These are phyloP conservation scores for Barbatosphaeria neglecta DNA, from an alignment of 495 filamentous ascomycete species.

Conservation along the genomic window DNA sequence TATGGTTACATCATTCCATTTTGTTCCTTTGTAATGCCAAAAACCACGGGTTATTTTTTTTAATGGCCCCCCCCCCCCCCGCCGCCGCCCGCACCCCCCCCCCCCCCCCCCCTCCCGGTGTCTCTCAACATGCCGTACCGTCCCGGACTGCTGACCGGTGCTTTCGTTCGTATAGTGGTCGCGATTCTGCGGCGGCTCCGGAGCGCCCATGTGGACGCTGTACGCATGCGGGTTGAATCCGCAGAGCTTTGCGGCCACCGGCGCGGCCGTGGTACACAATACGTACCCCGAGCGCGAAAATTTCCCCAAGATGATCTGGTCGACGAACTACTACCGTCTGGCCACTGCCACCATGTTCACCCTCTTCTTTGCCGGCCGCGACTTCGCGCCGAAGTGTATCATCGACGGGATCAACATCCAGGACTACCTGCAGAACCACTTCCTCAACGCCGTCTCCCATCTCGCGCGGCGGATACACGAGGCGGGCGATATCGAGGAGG, in stretches of 20 bases:
- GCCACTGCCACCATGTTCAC: conserved; percentile 89
- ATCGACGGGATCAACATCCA: conserved; percentile 94
- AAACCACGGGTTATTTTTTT: too few relatives aligned
- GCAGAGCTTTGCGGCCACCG: conserved; percentile 67
- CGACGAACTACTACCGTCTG: conserved; percentile 86
- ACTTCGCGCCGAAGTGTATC: conserved; percentile 92
- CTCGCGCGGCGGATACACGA: conserved; percentile 79
- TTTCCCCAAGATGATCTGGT: conserved; percentile 99
- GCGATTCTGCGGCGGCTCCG: conserved; percentile 82
- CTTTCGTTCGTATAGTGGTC: conserved; percentile 65
- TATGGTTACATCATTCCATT: conserved; percentile 24
- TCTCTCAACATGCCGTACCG: too few relatives aligned
- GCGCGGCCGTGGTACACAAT: conserved; percentile 91
- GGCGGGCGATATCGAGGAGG: conserved; percentile 77
- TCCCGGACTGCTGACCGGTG: neutral
- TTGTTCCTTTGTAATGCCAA: neutral
- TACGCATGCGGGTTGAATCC: conserved; percentile 91
- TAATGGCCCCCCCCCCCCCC: too few relatives aligned
- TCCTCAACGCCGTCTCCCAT: conserved; percentile 64
- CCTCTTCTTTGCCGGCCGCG: conserved; percentile 81
- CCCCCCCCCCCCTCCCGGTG: too few relatives aligned
- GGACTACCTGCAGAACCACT: conserved; percentile 86
- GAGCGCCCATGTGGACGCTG: conserved; percentile 94
- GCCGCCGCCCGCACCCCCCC: too few relatives aligned
- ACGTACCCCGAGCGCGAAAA: conserved; percentile 75